Evolutionary conservation across 2,329 filamentous ascomycete species (phyloP).

Genomic region (Sphaerulina musiva): DNA sequence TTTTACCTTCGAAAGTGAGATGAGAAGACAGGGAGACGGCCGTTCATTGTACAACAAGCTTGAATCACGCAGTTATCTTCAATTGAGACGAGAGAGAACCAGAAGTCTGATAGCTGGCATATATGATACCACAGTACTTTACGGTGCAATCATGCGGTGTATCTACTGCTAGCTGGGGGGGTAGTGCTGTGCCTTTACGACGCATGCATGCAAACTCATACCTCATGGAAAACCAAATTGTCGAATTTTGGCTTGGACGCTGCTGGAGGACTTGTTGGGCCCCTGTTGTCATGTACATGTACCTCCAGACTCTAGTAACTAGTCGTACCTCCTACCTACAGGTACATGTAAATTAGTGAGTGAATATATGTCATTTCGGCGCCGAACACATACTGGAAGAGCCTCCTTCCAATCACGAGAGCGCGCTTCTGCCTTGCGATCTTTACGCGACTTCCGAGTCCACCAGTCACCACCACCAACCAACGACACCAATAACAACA

Average conservation of each 20-base stretch:
- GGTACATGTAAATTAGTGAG: no score
- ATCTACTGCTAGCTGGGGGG: no score
- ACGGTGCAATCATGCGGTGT: conserved; percentile 35
- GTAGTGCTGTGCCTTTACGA: no score
- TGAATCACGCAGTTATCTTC: conserved; percentile 40
- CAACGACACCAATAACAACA: no score
- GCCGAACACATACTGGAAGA: neutral
- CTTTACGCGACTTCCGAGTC: neutral
- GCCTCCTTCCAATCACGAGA: neutral
- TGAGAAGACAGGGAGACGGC: conserved; percentile 40
- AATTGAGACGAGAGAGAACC: conserved; percentile 36
- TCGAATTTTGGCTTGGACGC: conserved; percentile 12
- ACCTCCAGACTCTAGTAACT: no score
- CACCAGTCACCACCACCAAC: neutral
- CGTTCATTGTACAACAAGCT: conserved; percentile 34
- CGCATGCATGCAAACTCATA: no score
- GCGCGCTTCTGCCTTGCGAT: neutral
- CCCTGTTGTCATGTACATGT: conserved; percentile 6
- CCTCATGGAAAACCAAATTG: conserved; percentile 8
- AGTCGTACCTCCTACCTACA: neutral
- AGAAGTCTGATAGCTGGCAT: conserved; percentile 20
- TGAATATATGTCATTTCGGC: neutral
- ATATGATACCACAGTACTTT: conserved; percentile 34
- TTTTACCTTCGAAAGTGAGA: conserved; percentile 37
- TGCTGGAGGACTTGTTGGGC: conserved; percentile 13